A percentile compares a stretch with the other conserved stretches of the same genome.
These are phyloP conservation scores for Allium fistulosum DNA, from an alignment of 106 monocot genomes.

Conservation along the genomic window DNA sequence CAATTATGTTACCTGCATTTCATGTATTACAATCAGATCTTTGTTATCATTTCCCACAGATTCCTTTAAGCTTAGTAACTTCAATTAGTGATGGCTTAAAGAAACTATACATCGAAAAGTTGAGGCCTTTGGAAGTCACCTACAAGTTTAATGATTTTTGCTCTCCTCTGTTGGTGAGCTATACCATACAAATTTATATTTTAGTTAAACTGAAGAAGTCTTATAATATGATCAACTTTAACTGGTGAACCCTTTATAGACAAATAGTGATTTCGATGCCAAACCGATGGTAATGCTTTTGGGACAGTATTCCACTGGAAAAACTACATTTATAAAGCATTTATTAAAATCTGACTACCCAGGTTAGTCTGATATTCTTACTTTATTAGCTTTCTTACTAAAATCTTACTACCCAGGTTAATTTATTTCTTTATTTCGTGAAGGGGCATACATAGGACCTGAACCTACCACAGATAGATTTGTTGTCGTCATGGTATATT, in stretches of 20 bases:
- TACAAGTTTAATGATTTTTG: constrained; percentile 90
- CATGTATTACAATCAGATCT: neutral
- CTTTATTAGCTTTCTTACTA: neutral
- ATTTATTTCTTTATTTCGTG: constrained; percentile 1
- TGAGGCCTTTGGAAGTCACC: constrained; percentile 85
- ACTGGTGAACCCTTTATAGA: constrained; percentile 21
- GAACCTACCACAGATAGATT: constrained; percentile 97
- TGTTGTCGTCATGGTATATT: constrained; percentile 87
- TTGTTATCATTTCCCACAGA: constrained; percentile 18
- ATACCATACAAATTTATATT: neutral
- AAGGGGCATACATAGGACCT: constrained; percentile 97
- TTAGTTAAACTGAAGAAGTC: neutral
- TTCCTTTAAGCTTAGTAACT: constrained; percentile 73
- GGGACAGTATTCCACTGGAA: constrained; percentile 99
- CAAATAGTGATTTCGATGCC: constrained; percentile 97
- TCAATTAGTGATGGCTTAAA: constrained; percentile 93
- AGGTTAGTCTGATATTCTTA: constrained; percentile 28
- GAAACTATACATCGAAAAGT: constrained; percentile 76
- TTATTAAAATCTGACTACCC: constrained; percentile 65
- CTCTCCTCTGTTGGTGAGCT: constrained; percentile 80
- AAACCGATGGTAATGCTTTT: constrained; percentile 98
- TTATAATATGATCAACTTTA: neutral
- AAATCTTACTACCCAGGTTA: neutral
- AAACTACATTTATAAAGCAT: constrained; percentile 98
- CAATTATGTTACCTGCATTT: too few species aligned